Evolutionary conservation across 257 asterid species (phyloP), one percentile per base, ranked within the genome.

Genomic region (Gentiana dahurica): DNA sequence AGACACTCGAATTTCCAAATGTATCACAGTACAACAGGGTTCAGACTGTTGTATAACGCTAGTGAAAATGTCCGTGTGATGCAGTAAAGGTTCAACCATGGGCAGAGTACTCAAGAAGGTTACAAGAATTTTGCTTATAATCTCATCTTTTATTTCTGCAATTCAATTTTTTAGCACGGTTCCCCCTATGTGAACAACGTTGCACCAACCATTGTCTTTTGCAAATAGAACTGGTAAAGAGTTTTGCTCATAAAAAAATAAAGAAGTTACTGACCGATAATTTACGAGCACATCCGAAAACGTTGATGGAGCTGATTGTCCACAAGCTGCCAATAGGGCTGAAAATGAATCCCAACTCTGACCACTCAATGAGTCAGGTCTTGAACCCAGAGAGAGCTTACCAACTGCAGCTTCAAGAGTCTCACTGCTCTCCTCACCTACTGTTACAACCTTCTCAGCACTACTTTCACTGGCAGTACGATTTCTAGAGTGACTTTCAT

Each of bases 291-390:
- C 68, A 37, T 88, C 86, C 9, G 67, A 51, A 43, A 85, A 63
- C 15, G 83, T 73, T 24, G 87, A 75, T 56, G 97, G 90, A 68
- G 68, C 69, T 47, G 86, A 78, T 72, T 92, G 98, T 61, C 90
- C 87, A 66, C 97, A 92, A 34, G 95, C 94, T 66, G 81, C 66
- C 77, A 92, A 53, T 56, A 92, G 89, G 68, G 95, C 97, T 62
- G 81, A 78, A 71, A 81, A 74, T 36, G 95, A 77, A 85, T 73
- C 78, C 83, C 81, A 73, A 53, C 73, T 71, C 49, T 71, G 79
- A 65, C 68, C 75, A 63, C 77, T 87, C 69, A 70, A 65, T 59
- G 80, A 79, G 47, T 81, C 69, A 43, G 77, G 73, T 66, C 69
- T 62, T 65, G 94, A 77, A 53, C 81, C 68, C 81, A 87, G 64